Percentiles rank a stretch among this genome's conserved stretches.
Evolutionary conservation across 768 basidiomycete species (phyloP).

Genomic region (Suillus subaureus): DNA sequence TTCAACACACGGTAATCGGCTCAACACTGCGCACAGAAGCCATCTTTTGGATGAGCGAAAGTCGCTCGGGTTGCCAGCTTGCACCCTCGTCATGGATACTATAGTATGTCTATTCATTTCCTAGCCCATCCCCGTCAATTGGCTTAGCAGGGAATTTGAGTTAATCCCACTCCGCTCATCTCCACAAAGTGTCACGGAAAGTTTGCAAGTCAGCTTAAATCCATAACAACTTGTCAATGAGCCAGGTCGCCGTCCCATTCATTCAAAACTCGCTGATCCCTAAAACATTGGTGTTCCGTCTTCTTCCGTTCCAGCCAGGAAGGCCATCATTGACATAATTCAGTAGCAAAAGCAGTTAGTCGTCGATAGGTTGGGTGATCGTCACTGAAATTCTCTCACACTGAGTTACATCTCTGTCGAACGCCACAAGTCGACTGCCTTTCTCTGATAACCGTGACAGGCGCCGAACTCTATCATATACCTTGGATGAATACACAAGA

Average conservation of each 20-base stretch:
- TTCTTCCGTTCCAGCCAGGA: neutral
- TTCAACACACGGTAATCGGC: constrained; percentile 30
- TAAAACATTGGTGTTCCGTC: neutral
- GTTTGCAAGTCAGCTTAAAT: constrained; percentile 2
- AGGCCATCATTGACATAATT: constrained; percentile 28
- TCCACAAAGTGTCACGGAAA: constrained; percentile 5
- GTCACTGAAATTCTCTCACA: constrained; percentile 31
- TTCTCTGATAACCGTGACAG: constrained; percentile 1
- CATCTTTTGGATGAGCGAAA: neutral
- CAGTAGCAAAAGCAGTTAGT: constrained; percentile 19
- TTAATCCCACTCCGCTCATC: neutral
- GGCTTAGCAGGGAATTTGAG: neutral
- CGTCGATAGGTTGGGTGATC: constrained; percentile 28
- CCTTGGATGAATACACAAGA: constrained; percentile 1
- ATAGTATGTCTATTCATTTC: neutral
- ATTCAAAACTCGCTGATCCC: constrained; percentile 10
- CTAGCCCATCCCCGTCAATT: no score
- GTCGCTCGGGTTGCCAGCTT: constrained; percentile 8
- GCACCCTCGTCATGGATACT: constrained; percentile 34
- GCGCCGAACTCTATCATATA: constrained; percentile 7
- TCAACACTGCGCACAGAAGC: constrained; percentile 15
- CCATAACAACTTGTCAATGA: constrained; percentile 5
- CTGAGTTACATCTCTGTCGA: constrained; percentile 27
- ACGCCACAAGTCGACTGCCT: constrained; percentile 26
- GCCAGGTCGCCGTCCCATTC: constrained; percentile 13